Conservation (phyloP, 129 eudicot species). For the Flaveria sonorensis region DNA sequence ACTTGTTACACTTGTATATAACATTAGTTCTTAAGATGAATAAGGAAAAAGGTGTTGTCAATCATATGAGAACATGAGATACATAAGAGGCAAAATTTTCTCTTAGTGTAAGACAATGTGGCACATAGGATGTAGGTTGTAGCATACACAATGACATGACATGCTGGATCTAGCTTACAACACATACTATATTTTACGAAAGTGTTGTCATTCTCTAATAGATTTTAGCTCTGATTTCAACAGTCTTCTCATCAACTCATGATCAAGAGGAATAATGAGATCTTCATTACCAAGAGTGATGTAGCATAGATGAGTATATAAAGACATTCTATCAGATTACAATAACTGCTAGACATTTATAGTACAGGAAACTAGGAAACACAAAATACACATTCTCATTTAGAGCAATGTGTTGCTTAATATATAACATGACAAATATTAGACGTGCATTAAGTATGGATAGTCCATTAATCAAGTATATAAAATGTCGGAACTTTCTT, state of each 20-base stretch:
- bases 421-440: slow-evolving; percentile 13
- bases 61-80: not conserved
- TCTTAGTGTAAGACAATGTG: not conserved
- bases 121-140: slow-evolving; percentile 13
- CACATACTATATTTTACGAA: not conserved
- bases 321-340: slow-evolving; percentile 13
- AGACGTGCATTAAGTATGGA: slow-evolving; percentile 4
- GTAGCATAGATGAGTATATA: slow-evolving; percentile 2
- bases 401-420: slow-evolving; percentile 7
- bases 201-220: not conserved
- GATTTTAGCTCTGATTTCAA: slow-evolving; percentile 2
- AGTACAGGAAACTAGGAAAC: slow-evolving; percentile 23
- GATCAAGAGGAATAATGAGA: not conserved
- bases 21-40: slow-evolving; percentile 4
- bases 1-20: not conserved
- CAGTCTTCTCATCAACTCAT: not conserved
- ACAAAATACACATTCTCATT: not conserved
- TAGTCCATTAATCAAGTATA: not conserved
- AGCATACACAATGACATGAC: slow-evolving; percentile 1
- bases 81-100: not conserved
- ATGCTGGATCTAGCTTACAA: slow-evolving; percentile 2
- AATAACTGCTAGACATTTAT: not conserved
- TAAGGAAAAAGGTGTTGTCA: not conserved
- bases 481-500: not conserved
- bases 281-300: slow-evolving; percentile 14